Base-by-base conservation (phyloP, 805 yeast genomes). In the Hermanozyma aechmeae region DNA sequence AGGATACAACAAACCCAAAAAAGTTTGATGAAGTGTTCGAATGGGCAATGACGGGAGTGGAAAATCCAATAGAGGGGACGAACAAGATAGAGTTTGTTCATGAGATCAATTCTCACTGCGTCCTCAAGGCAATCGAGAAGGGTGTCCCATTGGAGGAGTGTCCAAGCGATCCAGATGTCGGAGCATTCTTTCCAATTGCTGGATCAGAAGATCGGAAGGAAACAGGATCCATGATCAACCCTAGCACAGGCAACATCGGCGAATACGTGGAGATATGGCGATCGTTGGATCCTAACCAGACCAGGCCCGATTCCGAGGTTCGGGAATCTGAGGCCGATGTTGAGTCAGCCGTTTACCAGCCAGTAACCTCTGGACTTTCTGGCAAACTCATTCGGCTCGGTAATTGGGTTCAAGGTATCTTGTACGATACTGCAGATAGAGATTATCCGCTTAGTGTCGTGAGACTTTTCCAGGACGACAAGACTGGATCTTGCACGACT, bases 41-140 rank as follows among this genome's bases (percentile, higher is more conserved):
- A 40, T 71, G 79, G 78, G 71, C 65, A 1, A 68, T 73, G 49
- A 65, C 68, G 4, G 82, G 83, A 2, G 46, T 45, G 1, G 72
- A 71, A 28, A 51, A 52, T 11, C 48, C 51, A 3, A 41, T 63
- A 20, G n/a, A n/a, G n/a, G 60, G 59, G 8, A 11, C 8, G 11
- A 18, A 8, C 21, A 49, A 45, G 27, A 47, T 65, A 9, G 48
- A 52, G 38, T 71, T 69, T 42, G 44, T 54, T 17, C 68, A 65
- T 38, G 54, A 54, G 25, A 53, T 67, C 30, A 71, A 68, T 30
- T 62, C 71, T 12, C 43, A 43, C 17, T 67, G 48, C 14, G 53
- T 66, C 14, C 20, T 36, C 21, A 41, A 49, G 13, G 43, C 59
- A 4, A 36, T 53, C 21, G 29, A 37, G 22, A 38, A 51, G 15